Percentiles rank a stretch among this genome's conserved stretches.
Evolutionary conservation across 805 yeast genomes (phyloP).

Genomic region (Starmerella potacharoeniae): DNA sequence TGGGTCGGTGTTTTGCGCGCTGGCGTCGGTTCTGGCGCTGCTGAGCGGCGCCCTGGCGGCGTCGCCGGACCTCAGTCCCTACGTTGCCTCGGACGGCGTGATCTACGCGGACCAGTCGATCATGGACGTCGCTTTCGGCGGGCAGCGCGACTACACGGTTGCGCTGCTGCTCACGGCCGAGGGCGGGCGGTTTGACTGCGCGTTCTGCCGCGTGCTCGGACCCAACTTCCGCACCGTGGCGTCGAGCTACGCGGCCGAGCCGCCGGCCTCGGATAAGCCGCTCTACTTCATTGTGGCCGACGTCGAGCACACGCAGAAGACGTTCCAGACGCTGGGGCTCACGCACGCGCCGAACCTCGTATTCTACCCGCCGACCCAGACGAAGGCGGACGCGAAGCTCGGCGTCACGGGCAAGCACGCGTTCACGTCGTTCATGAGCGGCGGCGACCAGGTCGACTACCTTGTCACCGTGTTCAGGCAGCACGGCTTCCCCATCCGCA

Average conservation of each 20-base stretch:
- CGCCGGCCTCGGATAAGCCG: conserved; percentile 36
- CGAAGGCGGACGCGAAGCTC: conserved; percentile 26
- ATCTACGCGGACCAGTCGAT: conserved; percentile 24
- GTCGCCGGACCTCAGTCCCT: conserved; percentile 1
- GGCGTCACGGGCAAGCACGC: conserved; percentile 23
- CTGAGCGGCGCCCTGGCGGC: neutral
- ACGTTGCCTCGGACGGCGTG: conserved; percentile 21
- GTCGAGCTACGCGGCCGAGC: conserved; percentile 40
- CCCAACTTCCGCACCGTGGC: conserved; percentile 58
- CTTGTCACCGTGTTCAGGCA: conserved; percentile 18
- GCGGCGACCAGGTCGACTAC: conserved; percentile 21
- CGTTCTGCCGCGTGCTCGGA: conserved; percentile 54
- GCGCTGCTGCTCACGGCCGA: conserved; percentile 63
- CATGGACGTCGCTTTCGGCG: conserved; percentile 35
- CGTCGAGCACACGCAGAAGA: conserved; percentile 43
- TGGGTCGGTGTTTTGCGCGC: conserved; percentile 6
- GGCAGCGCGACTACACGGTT: conserved; percentile 60
- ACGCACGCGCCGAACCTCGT: conserved; percentile 70
- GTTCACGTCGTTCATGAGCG: conserved; percentile 23
- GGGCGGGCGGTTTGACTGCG: conserved; percentile 62
- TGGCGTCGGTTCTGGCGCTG: conserved; percentile 5
- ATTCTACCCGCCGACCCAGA: conserved; percentile 43
- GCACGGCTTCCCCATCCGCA: conserved; percentile 23
- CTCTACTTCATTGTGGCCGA: conserved; percentile 69
- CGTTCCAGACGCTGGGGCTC: conserved; percentile 45